Percentiles rank a stretch among this genome's conserved stretches.
Conservation (phyloP, 2,329 filamentous ascomycete species). For the Trichoderma sp. region DNA sequence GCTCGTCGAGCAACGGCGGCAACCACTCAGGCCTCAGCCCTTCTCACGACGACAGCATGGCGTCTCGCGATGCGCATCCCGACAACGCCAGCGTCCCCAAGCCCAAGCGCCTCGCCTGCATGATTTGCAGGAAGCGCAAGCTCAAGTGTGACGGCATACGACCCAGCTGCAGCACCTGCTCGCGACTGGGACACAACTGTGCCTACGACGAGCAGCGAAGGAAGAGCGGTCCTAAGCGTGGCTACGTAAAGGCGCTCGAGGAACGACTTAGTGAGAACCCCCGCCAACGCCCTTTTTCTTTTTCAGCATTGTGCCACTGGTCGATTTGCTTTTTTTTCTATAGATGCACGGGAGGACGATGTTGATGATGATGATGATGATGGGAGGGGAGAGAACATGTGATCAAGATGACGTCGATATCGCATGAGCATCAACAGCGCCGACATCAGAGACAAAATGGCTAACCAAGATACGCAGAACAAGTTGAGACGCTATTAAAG, state of each 20-base stretch:
- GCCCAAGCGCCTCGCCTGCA: conserved; percentile 91
- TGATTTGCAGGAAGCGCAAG: conserved; percentile 90
- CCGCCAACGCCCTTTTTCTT: not conserved
- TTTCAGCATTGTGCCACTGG: not conserved
- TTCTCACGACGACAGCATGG: conserved; percentile 34
- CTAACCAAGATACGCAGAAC: conserved; percentile 55
- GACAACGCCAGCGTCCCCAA: conserved; percentile 63
- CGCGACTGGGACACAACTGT: conserved; percentile 80
- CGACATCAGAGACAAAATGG: not conserved
- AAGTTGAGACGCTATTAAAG: conserved; percentile 89
- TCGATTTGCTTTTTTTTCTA: not conserved
- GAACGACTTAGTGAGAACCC: conserved; percentile 74
- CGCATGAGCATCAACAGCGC: too few relatives aligned
- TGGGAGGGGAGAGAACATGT: not conserved
- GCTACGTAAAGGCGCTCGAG: conserved; percentile 91
- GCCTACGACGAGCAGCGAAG: conserved; percentile 88
- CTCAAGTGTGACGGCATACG: conserved; percentile 82
- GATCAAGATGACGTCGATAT: not conserved
- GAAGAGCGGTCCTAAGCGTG: conserved; percentile 91
- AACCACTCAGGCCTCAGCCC: conserved; percentile 29
- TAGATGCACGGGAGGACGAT: not conserved
- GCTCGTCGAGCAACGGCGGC: conserved; percentile 32
- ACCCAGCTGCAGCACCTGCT: conserved; percentile 85
- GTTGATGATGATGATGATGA: too few relatives aligned
- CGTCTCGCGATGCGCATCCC: conserved; percentile 41